These are phyloP conservation scores for Nannizziopsis arthrosporioides DNA, from an alignment of 2,329 filamentous ascomycete species.

Conservation along the genomic window DNA sequence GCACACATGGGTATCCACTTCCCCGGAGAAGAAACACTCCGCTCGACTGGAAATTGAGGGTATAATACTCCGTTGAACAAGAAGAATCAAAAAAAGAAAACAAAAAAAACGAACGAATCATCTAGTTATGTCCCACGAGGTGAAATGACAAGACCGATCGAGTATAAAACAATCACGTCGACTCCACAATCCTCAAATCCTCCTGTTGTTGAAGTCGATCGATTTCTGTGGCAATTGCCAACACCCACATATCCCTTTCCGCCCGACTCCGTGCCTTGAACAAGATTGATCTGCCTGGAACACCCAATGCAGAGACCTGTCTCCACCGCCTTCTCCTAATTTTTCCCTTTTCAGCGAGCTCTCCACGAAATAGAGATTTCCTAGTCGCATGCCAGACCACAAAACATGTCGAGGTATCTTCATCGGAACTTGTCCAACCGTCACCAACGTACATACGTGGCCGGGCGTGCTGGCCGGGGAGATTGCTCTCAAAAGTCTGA, in stretches of 20 bases:
- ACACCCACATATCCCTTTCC: constrained; percentile 57
- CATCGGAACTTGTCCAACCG: constrained; percentile 50
- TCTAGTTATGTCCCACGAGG: too few species aligned
- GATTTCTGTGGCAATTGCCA: constrained; percentile 55
- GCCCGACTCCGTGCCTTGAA: constrained; percentile 54
- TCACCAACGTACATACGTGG: constrained; percentile 51
- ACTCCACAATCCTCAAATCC: constrained; percentile 38
- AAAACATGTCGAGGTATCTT: constrained; percentile 55
- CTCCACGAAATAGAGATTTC: constrained; percentile 44
- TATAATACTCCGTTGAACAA: too few species aligned
- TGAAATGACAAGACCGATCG: too few species aligned
- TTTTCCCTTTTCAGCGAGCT: constrained; percentile 22
- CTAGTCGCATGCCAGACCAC: constrained; percentile 53
- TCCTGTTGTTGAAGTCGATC: constrained; percentile 44
- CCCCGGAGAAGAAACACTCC: too few species aligned
- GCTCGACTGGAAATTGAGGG: too few species aligned
- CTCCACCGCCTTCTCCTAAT: constrained; percentile 38
- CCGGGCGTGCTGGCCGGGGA: constrained; percentile 47
- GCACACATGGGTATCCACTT: too few species aligned
- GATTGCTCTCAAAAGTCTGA: constrained; percentile 52
- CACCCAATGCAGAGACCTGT: constrained; percentile 49
- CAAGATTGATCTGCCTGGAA: constrained; percentile 50
- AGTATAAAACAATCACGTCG: constrained; percentile 3
- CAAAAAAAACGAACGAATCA: too few species aligned
- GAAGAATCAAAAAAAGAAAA: too few species aligned